Evolutionary conservation across 2,329 filamentous ascomycete species (phyloP).

Genomic region (Neobulgaria alba): DNA sequence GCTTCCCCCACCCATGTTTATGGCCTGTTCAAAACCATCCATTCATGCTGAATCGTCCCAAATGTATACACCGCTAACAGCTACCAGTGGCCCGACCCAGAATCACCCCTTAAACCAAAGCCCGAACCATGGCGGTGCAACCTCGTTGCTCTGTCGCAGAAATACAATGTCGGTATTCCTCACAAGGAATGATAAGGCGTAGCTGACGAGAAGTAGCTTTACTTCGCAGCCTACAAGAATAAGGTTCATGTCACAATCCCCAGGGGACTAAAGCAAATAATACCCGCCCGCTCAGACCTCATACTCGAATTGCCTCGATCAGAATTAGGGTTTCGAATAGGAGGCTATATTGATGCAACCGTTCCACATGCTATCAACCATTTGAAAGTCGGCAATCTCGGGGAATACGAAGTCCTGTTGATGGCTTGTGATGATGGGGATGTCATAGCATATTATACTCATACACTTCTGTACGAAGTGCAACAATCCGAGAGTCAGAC

Average conservation of each 20-base stretch:
- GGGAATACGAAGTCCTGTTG: slow-evolving; percentile 59
- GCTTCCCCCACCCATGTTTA: too few relatives aligned
- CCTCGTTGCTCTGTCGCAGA: slow-evolving; percentile 48
- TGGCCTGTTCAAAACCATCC: too few relatives aligned
- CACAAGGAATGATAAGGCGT: neutral
- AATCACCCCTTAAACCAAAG: slow-evolving; percentile 1
- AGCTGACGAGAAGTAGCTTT: slow-evolving; percentile 36
- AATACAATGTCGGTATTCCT: slow-evolving; percentile 40
- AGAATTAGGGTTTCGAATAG: slow-evolving; percentile 35
- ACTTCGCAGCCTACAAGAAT: slow-evolving; percentile 50
- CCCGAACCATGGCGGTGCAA: slow-evolving; percentile 39
- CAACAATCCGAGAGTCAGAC: neutral
- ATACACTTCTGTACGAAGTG: slow-evolving; percentile 11
- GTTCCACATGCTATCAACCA: slow-evolving; percentile 60
- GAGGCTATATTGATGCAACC: slow-evolving; percentile 43
- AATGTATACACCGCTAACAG: too few relatives aligned
- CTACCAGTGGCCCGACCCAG: slow-evolving; percentile 2
- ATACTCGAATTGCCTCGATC: slow-evolving; percentile 37
- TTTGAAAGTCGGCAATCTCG: slow-evolving; percentile 59
- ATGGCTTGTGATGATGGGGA: slow-evolving; percentile 68
- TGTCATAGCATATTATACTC: slow-evolving; percentile 59
- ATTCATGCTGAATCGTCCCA: too few relatives aligned
- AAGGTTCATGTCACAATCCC: slow-evolving; percentile 50
- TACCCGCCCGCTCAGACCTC: slow-evolving; percentile 41
- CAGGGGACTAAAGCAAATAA: slow-evolving; percentile 38